Conservation (phyloP, 2,329 filamentous ascomycete species). For the Penicillium palitans region DNA sequence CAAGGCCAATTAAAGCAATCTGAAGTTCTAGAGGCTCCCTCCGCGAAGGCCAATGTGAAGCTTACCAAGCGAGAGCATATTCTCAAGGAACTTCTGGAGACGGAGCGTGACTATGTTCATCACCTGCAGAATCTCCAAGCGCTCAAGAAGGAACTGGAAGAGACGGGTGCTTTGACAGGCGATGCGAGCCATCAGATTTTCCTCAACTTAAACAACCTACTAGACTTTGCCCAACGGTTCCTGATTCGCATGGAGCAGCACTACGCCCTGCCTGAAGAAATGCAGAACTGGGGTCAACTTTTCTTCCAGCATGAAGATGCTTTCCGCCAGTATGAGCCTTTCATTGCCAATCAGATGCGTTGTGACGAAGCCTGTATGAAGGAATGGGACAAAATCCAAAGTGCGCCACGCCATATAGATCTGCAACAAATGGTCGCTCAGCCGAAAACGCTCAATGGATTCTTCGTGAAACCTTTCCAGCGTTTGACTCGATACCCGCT, state of each 20-base stretch:
- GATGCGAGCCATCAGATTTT: constrained; percentile 94
- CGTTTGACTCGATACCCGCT: constrained; percentile 92
- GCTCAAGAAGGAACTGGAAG: constrained; percentile 84
- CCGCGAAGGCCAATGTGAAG: constrained; percentile 51
- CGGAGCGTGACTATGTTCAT: constrained; percentile 96
- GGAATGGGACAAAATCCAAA: constrained; percentile 82
- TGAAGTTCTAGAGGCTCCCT: constrained; percentile 50
- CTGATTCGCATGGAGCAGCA: constrained; percentile 95
- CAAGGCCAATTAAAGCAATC: constrained; percentile 72
- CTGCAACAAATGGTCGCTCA: constrained; percentile 76
- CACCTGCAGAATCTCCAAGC: constrained; percentile 92
- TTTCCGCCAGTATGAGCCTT: constrained; percentile 92
- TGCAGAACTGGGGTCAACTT: constrained; percentile 92
- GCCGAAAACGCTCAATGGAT: constrained; percentile 84
- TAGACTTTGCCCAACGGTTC: constrained; percentile 94
- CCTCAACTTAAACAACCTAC: constrained; percentile 88
- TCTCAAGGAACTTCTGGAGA: constrained; percentile 86
- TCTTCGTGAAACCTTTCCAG: constrained; percentile 95
- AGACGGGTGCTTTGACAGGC: constrained; percentile 82
- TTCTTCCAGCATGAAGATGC: constrained; percentile 82
- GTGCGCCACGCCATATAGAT: constrained; percentile 65
- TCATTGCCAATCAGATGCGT: constrained; percentile 93
- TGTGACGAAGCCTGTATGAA: constrained; percentile 81
- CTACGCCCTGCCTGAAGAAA: constrained; percentile 72
- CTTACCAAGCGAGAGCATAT: constrained; percentile 81